phyloP scores from a whole-genome alignment of 2,329 filamentous ascomycete species.

The Scedosporium apiospermum region DNA sequence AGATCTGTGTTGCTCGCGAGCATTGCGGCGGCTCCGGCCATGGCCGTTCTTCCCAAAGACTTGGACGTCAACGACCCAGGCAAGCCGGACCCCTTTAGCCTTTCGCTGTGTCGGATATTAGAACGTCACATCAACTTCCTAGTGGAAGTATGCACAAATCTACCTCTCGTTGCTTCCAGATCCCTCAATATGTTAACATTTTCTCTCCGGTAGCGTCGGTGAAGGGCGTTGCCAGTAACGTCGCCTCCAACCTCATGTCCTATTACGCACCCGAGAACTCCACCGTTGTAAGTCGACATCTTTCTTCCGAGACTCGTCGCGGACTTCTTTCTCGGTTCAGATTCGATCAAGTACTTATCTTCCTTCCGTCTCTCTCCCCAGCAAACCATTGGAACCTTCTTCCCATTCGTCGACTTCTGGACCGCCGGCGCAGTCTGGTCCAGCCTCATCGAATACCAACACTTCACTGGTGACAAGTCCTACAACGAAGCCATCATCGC shows the following conservation, averaged over 20 bases:
- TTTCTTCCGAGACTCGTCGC: no score
- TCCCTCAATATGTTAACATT: no score
- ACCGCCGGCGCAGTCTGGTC: conserved; percentile 56
- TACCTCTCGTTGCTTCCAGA: no score
- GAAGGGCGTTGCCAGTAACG: conserved; percentile 47
- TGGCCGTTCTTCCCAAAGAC: not conserved
- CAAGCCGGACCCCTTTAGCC: not conserved
- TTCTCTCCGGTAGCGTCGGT: conserved; percentile 43
- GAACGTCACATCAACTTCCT: no score
- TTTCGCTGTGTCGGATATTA: no score
- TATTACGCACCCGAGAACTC: conserved; percentile 52
- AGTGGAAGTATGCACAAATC: no score
- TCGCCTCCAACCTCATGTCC: conserved; percentile 52
- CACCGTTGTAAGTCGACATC: no score
- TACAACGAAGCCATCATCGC: conserved; percentile 53
- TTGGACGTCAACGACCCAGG: conserved; percentile 2
- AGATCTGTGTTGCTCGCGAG: not conserved
- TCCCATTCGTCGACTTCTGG: conserved; percentile 61
- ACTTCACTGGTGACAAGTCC: conserved; percentile 51
- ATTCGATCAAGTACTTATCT: conserved; percentile 17
- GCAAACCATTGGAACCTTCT: conserved; percentile 28
- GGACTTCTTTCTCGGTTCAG: no score
- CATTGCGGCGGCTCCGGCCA: not conserved
- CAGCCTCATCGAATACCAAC: conserved; percentile 60
- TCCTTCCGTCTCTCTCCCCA: not conserved